Conservation (phyloP, 2,329 filamentous ascomycete genomes). For the Monilinia fructicola region DNA sequence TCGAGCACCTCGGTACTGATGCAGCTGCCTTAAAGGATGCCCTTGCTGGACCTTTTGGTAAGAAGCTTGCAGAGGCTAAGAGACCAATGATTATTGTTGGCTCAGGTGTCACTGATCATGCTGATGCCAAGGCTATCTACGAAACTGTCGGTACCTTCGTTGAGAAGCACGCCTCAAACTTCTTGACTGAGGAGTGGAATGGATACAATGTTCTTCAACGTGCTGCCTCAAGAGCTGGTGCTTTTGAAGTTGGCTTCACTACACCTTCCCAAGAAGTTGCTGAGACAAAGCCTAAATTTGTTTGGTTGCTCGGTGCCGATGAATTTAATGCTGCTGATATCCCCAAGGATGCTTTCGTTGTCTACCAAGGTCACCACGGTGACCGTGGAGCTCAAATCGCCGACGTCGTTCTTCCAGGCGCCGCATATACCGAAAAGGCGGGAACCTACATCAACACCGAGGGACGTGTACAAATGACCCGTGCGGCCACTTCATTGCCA, state of each 20-base stretch:
- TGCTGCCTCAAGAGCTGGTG: conserved; percentile 85
- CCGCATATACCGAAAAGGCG: conserved; percentile 95
- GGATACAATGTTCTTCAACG: conserved; percentile 97
- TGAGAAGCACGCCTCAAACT: conserved; percentile 88
- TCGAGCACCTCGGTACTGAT: conserved; percentile 83
- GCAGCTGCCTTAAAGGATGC: conserved; percentile 79
- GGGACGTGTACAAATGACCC: conserved; percentile 90
- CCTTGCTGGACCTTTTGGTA: conserved; percentile 83
- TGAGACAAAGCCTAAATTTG: conserved; percentile 84
- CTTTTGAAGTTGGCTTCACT: conserved; percentile 94
- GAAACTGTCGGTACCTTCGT: conserved; percentile 88
- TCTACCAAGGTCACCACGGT: conserved; percentile 98
- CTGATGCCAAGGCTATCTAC: conserved; percentile 88
- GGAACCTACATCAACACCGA: conserved; percentile 98
- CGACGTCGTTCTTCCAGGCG: conserved; percentile 89
- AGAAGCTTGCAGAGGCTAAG: conserved; percentile 85
- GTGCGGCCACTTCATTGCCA: conserved; percentile 82
- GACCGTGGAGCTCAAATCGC: conserved; percentile 90
- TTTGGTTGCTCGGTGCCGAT: conserved; percentile 96
- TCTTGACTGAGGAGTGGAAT: conserved; percentile 89
- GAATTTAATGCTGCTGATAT: conserved; percentile 84
- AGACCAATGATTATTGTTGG: conserved; percentile 96
- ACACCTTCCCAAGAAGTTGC: conserved; percentile 80
- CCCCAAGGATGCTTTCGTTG: conserved; percentile 91
- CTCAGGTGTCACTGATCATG: conserved; percentile 86